These are phyloP conservation scores for Talaromyces sp. DNA, from an alignment of 2,329 filamentous ascomycete species.

Conservation along the genomic window DNA sequence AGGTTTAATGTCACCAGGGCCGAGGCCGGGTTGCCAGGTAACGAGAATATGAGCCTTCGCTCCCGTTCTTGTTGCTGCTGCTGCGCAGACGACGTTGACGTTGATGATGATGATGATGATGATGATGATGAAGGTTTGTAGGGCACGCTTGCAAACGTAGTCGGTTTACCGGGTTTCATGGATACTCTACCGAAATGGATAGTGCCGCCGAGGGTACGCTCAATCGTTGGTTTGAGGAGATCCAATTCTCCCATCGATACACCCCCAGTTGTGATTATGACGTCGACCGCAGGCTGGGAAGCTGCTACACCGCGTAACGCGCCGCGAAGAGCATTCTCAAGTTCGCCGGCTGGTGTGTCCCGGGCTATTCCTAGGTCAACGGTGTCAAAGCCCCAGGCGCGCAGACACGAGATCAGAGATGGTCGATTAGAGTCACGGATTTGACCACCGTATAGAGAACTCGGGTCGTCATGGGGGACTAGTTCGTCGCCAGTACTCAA, in stretches of 20 bases:
- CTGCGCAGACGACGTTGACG: too few species aligned
- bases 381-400: conserved; percentile 68
- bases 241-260: conserved; percentile 98
- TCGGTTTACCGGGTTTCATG: conserved; percentile 98
- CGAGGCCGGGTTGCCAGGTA: conserved; percentile 91
- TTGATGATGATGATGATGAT: background rate
- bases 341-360: conserved; percentile 53
- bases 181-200: conserved; percentile 94
- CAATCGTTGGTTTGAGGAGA: conserved; percentile 91
- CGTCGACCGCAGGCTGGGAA: conserved; percentile 50
- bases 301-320: conserved; percentile 57
- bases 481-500: conserved; percentile 95
- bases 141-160: conserved; percentile 87
- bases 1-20: conserved; percentile 90
- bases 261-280: conserved; percentile 87
- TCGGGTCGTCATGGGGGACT: conserved; percentile 62
- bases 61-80: conserved; percentile 49
- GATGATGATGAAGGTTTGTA: conserved; percentile 46
- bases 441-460: conserved; percentile 66
- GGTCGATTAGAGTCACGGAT: conserved; percentile 92
- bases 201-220: conserved; percentile 78
- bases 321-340: conserved; percentile 72
- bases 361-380: conserved; percentile 78
- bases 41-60: conserved; percentile 72
- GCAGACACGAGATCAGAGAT: conserved; percentile 72